Base-by-base conservation (phyloP, 805 yeast genomes). In the Kuraishia cidri region DNA sequence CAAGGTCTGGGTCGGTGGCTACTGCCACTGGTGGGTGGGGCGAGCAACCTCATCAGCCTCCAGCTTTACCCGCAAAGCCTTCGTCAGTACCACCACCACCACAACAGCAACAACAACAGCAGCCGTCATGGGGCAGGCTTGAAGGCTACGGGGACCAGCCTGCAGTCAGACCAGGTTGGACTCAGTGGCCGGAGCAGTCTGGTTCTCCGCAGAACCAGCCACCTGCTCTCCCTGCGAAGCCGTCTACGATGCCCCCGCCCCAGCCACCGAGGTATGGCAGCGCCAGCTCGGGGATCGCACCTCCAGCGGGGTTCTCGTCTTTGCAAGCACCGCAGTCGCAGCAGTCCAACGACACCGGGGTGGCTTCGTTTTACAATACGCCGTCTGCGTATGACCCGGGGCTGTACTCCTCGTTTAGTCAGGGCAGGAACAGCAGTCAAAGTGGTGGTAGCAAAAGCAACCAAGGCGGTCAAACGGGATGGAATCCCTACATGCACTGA, bases 331-430 rank as follows among this genome's bases (percentile, higher is more conserved):
- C 37, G 6, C 34, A 30, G 14, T 34, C 29, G 7, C 24, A 27
- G 11, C 42, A 36, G 13, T 12, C 24, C 26, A 32, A 19, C 14
- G 25, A 12, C 13, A 26, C 18, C 13, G 34, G 21, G 30, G 19
- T 16, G 14, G 21, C 30, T 11, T 26, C 26, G 24, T 66, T 69
- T 38, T 72, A 71, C 40, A 59, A 59, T 29, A 67, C 63, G 4
- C 74, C 76, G 2, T 64, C 77, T 2, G 70, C 65, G 3, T 72
- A 61, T 44, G 66, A 69, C 47, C 65, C 69, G 5, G 51, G 62
- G 31, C 44, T 70, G 52, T 69, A 71, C 40, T 58, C 69, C 9
- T 47, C 44, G 32, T 56, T 52, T 39, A 28, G 35, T 21, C 26
- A 26, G 17, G 12, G 16, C 28, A n/a, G 47, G 7, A 20, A 20